Base-by-base conservation (phyloP, 768 basidiomycete species). In the Mycena crocata region DNA sequence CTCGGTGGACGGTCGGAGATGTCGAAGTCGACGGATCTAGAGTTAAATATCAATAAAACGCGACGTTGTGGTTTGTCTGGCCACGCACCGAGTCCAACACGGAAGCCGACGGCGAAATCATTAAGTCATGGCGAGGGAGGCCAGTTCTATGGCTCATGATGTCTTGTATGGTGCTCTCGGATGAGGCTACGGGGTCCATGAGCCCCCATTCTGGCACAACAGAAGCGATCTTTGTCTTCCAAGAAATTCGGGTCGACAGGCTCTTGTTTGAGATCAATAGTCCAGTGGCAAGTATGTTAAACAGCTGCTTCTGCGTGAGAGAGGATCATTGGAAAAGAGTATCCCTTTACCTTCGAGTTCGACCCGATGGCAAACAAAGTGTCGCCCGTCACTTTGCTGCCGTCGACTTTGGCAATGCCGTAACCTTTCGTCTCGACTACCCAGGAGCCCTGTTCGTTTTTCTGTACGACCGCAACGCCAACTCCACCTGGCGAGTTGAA, bases 111-210 rank as follows among this genome's bases (percentile, higher is more conserved):
- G n/a, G n/a, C n/a, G n/a, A n/a, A n/a, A n/a, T n/a, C 1, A 35
- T 68, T 44, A 67, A 48, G 49, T 73, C 73, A 34, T 77, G 74
- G 2, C 71, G 69, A 14, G 76, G 76, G 8, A 73, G 30, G 0
- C 76, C 76, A 15, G 74, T 74, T 21, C 76, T 70, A 51, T 77
- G 76, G 37, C 67, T 73, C 57, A 76, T 70, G 5, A 73, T 40
- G 50, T 77, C 76, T 17, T 73, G 48, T 26, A 75, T 70, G 2
- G 73, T 77, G 19, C 66, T 64, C 46, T 75, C 59, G 1, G 52
- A 34, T 0, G 71, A 58, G n/a, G 59, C 65, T 1, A 70, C 35
- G 2, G 60, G 60, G 34, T 72, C 71, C 66, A 62, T 48, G 8
- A 72, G 61, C 55, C 42, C 42, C 68, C 68, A 72, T 21, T 65